Percentiles rank a stretch among this genome's conserved stretches.
phyloP scores from a whole-genome alignment of 2,329 filamentous ascomycete genomes.

The Paracoccidioides lutzii region DNA sequence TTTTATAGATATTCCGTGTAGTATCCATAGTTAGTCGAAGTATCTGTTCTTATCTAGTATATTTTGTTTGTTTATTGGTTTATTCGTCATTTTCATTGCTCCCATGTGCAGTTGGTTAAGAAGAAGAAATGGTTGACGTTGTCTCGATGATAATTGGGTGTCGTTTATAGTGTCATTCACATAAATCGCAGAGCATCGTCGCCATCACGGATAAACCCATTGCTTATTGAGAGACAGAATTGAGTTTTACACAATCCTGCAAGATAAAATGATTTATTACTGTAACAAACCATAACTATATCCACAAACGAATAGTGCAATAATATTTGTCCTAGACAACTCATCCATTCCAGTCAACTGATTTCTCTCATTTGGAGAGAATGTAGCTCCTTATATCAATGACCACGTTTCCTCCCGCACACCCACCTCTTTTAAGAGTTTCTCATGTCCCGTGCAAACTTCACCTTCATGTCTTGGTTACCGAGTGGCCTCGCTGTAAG shows the following conservation, averaged over 20 bases:
- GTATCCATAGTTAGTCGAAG: conserved; percentile 18
- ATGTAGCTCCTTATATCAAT: too few relatives aligned
- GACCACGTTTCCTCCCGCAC: not conserved
- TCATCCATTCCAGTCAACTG: too few relatives aligned
- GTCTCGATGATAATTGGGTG: not conserved
- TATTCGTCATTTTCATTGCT: not conserved
- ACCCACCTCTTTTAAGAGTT: not conserved
- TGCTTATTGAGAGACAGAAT: too few relatives aligned
- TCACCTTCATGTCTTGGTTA: conserved; percentile 4
- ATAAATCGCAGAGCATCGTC: not conserved
- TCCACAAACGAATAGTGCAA: too few relatives aligned
- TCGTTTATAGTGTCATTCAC: too few relatives aligned
- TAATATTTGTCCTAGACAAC: too few relatives aligned
- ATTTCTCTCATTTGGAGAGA: too few relatives aligned
- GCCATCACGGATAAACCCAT: too few relatives aligned
- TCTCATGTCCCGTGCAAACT: not conserved
- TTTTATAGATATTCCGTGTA: conserved; percentile 39
- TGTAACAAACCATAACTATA: too few relatives aligned
- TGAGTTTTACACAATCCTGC: too few relatives aligned
- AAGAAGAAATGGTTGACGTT: not conserved
- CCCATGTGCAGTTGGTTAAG: not conserved
- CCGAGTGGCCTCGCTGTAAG: conserved; percentile 1
- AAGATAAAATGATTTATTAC: too few relatives aligned
- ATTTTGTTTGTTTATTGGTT: not conserved
- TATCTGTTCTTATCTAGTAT: not conserved